phyloP scores from a whole-genome alignment of 2,329 filamentous ascomycete genomes.

The Helicocarpus griseus region DNA sequence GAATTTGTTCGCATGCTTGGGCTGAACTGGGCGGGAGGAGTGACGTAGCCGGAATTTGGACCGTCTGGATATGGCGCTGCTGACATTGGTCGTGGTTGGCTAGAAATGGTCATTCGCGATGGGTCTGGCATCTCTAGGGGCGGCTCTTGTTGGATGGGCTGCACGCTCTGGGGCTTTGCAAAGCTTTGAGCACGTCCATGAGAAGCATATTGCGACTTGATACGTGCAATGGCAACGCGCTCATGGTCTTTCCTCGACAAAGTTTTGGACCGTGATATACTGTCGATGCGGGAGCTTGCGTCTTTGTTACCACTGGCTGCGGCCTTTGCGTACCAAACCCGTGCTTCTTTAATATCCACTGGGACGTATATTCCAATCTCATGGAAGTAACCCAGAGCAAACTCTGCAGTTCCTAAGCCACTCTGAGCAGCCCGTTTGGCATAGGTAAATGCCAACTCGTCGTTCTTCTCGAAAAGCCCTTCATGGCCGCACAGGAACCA shows the following conservation, averaged over 20 bases:
- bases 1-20: conserved; percentile 35
- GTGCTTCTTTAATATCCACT: conserved; percentile 72
- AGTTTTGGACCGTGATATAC: conserved; percentile 70
- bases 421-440: conserved; percentile 74
- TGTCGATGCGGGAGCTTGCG: conserved; percentile 70
- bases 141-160: conserved; percentile 31
- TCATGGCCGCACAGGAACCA: conserved; percentile 98
- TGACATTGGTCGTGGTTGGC: conserved; percentile 20
- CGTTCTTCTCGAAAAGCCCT: conserved; percentile 86
- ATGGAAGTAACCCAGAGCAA: conserved; percentile 93
- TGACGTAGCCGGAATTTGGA: conserved; percentile 22
- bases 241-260: conserved; percentile 89
- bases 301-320: conserved; percentile 88
- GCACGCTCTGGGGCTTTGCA: conserved; percentile 24
- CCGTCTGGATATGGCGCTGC: conserved; percentile 36
- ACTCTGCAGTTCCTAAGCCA: conserved; percentile 82
- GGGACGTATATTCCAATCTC: conserved; percentile 89
- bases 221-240: conserved; percentile 75
- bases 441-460: conserved; percentile 84
- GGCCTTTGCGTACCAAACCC: conserved; percentile 83
- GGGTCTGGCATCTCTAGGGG: conserved; percentile 41
- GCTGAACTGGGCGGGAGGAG: conserved; percentile 23
- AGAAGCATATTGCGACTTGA: conserved; percentile 71
- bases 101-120: conserved; percentile 31
- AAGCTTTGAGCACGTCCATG: conserved; percentile 32